phyloP scores from a whole-genome alignment of 192 early-diverging fungal species.

The Entomortierella parvispora region DNA sequence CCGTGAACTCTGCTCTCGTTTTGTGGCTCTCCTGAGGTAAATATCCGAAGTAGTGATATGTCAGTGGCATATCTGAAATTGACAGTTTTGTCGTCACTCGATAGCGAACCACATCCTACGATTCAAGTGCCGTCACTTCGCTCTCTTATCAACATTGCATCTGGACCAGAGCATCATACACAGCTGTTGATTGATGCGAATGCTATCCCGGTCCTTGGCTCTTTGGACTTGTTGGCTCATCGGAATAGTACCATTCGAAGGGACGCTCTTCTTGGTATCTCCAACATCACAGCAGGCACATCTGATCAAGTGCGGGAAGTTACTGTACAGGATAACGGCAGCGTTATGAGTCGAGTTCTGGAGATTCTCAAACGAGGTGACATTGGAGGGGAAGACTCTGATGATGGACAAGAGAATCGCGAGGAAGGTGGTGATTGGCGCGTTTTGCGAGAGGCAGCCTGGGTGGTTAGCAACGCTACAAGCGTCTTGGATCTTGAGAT shows the following conservation, averaged over 20 bases:
- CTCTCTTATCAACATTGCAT: constrained; percentile 49
- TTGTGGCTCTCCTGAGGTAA: constrained; percentile 35
- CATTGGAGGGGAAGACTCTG: constrained; percentile 34
- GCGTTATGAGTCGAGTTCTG: constrained; percentile 39
- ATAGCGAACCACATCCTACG: constrained; percentile 47
- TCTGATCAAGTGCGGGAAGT: constrained; percentile 50
- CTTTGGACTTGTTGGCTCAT: constrained; percentile 28
- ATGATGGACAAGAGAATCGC: constrained; percentile 8
- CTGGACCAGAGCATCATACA: constrained; percentile 48
- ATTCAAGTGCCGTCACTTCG: constrained; percentile 49
- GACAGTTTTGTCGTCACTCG: neutral
- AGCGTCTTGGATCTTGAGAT: constrained; percentile 50
- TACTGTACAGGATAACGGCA: constrained; percentile 46
- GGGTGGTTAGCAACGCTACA: constrained; percentile 51
- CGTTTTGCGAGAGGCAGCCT: constrained; percentile 44
- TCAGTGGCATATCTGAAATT: neutral
- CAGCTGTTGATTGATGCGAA: constrained; percentile 48
- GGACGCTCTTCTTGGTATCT: constrained; percentile 45
- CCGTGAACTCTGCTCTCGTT: constrained; percentile 35
- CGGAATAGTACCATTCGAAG: constrained; percentile 45
- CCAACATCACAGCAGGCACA: constrained; percentile 50
- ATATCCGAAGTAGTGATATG: neutral
- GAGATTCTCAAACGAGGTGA: constrained; percentile 41
- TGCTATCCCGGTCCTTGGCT: constrained; percentile 44
- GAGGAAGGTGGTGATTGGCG: constrained; percentile 51